These are phyloP conservation scores for Lodderomyces parapsilosis DNA, from an alignment of 1,139 yeast genomes.

Conservation along the genomic window DNA sequence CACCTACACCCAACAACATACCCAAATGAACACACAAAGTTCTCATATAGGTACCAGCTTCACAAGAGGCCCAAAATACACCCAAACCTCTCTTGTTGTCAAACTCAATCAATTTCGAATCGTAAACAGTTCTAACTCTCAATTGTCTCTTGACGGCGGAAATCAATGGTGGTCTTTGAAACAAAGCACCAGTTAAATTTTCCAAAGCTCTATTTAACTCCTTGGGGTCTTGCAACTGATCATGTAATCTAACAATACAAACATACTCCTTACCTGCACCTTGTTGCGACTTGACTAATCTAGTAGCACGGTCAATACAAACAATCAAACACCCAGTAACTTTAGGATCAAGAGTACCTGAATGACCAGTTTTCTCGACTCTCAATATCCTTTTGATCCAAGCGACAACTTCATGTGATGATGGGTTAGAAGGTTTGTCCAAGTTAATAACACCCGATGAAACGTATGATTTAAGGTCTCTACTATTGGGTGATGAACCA, in stretches of 20 bases:
- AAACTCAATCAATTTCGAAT: slow-evolving; percentile 90
- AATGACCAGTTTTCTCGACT: slow-evolving; percentile 97
- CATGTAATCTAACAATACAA: slow-evolving; percentile 94
- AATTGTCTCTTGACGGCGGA: slow-evolving; percentile 99
- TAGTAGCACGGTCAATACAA: slow-evolving; percentile 96
- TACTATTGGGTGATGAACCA: slow-evolving; percentile 91
- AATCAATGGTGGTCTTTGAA: slow-evolving; percentile 98
- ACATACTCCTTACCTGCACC: slow-evolving; percentile 99
- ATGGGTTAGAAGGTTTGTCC: slow-evolving; percentile 97
- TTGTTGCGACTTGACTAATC: slow-evolving; percentile 97
- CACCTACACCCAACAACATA: slow-evolving; percentile 97
- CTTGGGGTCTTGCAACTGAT: slow-evolving; percentile 85
- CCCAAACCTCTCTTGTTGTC: slow-evolving; percentile 96
- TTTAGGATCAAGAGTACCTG: slow-evolving; percentile 98
- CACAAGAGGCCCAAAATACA: slow-evolving; percentile 99
- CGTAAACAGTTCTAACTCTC: slow-evolving; percentile 97
- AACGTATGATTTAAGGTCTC: slow-evolving; percentile 87
- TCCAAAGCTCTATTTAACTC: slow-evolving; percentile 87
- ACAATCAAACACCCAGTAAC: slow-evolving; percentile 98
- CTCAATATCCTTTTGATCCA: slow-evolving; percentile 97
- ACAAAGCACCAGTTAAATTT: slow-evolving; percentile 95
- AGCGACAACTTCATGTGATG: slow-evolving; percentile 98
- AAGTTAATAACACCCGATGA: slow-evolving; percentile 95
- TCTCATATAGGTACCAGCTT: slow-evolving; percentile 99
- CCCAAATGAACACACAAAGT: slow-evolving; percentile 98